These are phyloP conservation scores for Salix udensis DNA, from an alignment of 345 rosid species.

Conservation along the genomic window DNA sequence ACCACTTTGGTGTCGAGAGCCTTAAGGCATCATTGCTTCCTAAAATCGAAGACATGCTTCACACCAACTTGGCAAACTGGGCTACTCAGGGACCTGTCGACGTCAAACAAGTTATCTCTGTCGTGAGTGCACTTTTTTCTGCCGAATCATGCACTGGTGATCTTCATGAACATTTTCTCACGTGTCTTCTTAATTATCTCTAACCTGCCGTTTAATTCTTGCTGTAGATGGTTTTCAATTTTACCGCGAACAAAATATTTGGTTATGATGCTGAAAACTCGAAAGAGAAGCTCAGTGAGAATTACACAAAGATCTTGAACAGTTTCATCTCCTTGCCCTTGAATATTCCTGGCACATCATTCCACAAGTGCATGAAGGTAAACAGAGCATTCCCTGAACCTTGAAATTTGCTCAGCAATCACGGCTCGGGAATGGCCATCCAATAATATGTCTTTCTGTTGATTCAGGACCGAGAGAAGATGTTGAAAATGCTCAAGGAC, in stretches of 20 bases:
- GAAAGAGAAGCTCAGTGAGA: constrained; percentile 14
- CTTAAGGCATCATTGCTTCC: constrained; percentile 18
- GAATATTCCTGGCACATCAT: constrained; percentile 36
- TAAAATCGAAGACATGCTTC: constrained; percentile 12
- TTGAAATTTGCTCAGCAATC: neutral
- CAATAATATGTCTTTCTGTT: neutral
- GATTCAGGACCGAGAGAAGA: constrained; percentile 16
- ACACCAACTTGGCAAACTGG: constrained; percentile 8
- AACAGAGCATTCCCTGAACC: neutral
- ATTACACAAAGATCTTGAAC: neutral
- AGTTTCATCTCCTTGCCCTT: constrained; percentile 32
- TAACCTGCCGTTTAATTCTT: neutral
- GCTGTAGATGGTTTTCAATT: constrained; percentile 27
- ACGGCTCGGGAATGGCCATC: too few species aligned
- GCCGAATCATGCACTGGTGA: too few species aligned
- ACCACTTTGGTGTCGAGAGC: constrained; percentile 19
- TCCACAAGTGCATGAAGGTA: constrained; percentile 40
- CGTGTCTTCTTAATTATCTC: neutral
- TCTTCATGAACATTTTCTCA: neutral
- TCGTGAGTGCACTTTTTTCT: neutral
- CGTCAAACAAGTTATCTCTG: constrained; percentile 1
- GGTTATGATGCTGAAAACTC: constrained; percentile 19
- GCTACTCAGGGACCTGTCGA: neutral
- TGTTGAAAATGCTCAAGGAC: neutral
- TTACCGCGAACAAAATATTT: constrained; percentile 17